Conservation (phyloP, 2,329 filamentous ascomycete genomes). For the Diaporthe batatas region DNA sequence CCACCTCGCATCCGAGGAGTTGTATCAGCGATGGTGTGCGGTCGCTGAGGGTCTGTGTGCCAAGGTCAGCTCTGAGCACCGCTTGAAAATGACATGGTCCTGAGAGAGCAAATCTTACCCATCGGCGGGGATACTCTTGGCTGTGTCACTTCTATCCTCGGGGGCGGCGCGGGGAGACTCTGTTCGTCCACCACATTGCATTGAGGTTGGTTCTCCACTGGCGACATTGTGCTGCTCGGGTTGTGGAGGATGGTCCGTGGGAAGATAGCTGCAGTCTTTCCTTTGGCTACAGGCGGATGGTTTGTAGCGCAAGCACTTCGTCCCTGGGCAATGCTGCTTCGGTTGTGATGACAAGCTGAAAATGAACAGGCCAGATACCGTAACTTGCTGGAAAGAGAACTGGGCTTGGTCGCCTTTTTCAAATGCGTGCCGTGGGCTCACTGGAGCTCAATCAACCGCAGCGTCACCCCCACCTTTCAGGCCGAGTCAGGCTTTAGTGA, state of each 20-base stretch:
- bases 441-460: slow-evolving; percentile 1
- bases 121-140: slow-evolving; percentile 36
- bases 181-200: slow-evolving; percentile 39
- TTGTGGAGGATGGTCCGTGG: not conserved
- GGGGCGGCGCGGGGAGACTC: slow-evolving; percentile 30
- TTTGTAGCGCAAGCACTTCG: not conserved
- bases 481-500: slow-evolving; percentile 26
- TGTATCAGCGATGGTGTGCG: slow-evolving; percentile 45
- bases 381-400: not conserved
- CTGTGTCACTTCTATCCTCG: slow-evolving; percentile 31
- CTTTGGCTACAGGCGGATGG: not conserved
- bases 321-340: not conserved
- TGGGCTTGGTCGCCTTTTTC: not conserved
- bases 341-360: not conserved
- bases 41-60: slow-evolving; percentile 47
- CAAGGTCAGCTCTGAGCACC: not conserved
- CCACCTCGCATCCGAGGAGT: slow-evolving; percentile 48
- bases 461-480: slow-evolving; percentile 30
- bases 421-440: not conserved
- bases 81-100: not conserved
- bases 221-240: slow-evolving; percentile 37
- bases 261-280: not conserved
- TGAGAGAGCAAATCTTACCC: slow-evolving; percentile 17
- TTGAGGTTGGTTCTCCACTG: slow-evolving; percentile 30
- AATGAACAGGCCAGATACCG: not conserved